A percentile compares a stretch with the other conserved stretches of the same genome.
Evolutionary conservation across 192 early-diverging fungal species (phyloP).

Genomic region (Umbelopsis isabellina): DNA sequence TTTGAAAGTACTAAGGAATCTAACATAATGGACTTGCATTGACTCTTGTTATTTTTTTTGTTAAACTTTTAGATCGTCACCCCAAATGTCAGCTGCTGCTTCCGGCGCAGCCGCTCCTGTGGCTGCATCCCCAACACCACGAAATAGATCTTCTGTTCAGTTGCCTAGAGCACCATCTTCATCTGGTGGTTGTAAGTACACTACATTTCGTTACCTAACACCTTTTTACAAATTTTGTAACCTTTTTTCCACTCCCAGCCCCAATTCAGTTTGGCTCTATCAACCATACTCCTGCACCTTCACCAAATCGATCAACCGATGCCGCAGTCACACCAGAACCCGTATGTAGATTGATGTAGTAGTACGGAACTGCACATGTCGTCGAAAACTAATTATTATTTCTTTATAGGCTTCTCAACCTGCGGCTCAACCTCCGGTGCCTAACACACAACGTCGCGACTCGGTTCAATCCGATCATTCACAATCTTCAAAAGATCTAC

Average conservation of each 20-base stretch:
- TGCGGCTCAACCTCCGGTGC: not conserved
- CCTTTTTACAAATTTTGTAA: not conserved
- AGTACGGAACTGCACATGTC: not conserved
- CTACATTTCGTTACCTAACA: not conserved
- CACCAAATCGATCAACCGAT: constrained; percentile 27
- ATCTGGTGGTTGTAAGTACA: constrained; percentile 27
- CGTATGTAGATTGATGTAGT: constrained; percentile 31
- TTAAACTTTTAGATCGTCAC: constrained; percentile 5
- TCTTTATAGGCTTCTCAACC: not conserved
- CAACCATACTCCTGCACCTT: constrained; percentile 39
- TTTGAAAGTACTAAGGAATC: too few species aligned
- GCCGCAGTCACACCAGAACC: constrained; percentile 32
- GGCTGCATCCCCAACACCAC: constrained; percentile 1
- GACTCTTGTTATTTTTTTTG: not conserved
- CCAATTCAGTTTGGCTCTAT: constrained; percentile 49
- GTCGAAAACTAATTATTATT: not conserved
- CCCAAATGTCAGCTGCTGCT: constrained; percentile 8
- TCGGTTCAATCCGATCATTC: constrained; percentile 39
- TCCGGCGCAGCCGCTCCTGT: not conserved
- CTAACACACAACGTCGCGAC: constrained; percentile 18
- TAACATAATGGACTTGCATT: not conserved
- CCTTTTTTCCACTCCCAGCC: not conserved
- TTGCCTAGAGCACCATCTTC: constrained; percentile 35
- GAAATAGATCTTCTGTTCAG: constrained; percentile 33
- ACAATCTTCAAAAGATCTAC: constrained; percentile 30